Percentiles rank a stretch among this genome's conserved stretches.
These are phyloP conservation scores for Fusarium austroafricanum DNA, from an alignment of 2,329 filamentous ascomycete genomes.

Conservation along the genomic window DNA sequence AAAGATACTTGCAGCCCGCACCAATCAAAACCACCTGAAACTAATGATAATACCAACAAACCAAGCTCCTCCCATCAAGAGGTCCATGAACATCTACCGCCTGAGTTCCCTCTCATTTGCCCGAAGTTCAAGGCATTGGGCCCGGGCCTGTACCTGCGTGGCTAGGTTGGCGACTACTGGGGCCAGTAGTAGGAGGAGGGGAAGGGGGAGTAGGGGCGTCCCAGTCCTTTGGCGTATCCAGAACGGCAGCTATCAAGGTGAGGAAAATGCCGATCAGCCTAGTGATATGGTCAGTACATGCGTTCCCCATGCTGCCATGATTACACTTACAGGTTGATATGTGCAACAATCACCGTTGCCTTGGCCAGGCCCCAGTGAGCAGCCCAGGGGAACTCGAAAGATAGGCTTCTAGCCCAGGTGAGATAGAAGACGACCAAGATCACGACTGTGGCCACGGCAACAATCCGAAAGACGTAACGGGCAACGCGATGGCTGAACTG, in stretches of 20 bases:
- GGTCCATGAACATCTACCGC: background rate
- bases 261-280: constrained; percentile 40
- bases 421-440: constrained; percentile 20
- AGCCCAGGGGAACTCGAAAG: constrained; percentile 3
- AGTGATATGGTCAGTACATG: constrained; percentile 19
- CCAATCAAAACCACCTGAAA: constrained; percentile 2
- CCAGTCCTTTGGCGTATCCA: constrained; percentile 26
- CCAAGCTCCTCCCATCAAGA: background rate
- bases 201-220: background rate
- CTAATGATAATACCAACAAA: constrained; percentile 9
- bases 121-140: background rate
- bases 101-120: background rate
- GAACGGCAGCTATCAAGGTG: constrained; percentile 29
- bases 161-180: constrained; percentile 1
- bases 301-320: background rate
- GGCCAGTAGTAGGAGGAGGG: background rate
- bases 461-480: constrained; percentile 42
- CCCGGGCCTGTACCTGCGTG: background rate
- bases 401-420: constrained; percentile 1
- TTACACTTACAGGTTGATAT: constrained; percentile 44
- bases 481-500: constrained; percentile 12
- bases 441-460: constrained; percentile 41
- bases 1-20: constrained; percentile 15
- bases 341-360: constrained; percentile 26
- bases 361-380: background rate